These are phyloP conservation scores for Ceratobasidium theobromae DNA, from an alignment of 1,284 basidiomycete genomes.

Conservation along the genomic window DNA sequence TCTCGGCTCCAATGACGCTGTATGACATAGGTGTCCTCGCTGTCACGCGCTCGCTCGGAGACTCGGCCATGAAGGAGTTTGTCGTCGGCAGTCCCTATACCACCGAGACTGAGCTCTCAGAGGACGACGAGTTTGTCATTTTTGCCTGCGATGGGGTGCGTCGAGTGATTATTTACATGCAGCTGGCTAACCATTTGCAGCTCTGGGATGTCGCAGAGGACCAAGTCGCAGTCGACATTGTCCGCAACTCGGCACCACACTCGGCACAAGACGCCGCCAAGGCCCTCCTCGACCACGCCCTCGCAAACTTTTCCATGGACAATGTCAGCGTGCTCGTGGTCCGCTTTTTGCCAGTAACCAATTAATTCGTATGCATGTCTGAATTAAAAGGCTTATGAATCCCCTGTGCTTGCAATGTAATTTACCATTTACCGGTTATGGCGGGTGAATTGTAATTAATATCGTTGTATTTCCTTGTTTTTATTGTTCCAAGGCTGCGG, in stretches of 20 bases:
- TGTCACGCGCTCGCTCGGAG: slow-evolving; percentile 94
- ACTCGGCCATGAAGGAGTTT: slow-evolving; percentile 99
- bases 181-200: slow-evolving; percentile 48
- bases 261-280: slow-evolving; percentile 77
- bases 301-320: slow-evolving; percentile 86
- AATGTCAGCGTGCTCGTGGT: slow-evolving; percentile 84
- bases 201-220: slow-evolving; percentile 97
- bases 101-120: slow-evolving; percentile 88
- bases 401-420: no score
- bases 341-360: slow-evolving; percentile 57
- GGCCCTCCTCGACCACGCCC: slow-evolving; percentile 80
- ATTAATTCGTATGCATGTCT: no score
- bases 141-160: slow-evolving; percentile 96
- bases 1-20: background rate
- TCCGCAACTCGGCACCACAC: slow-evolving; percentile 58
- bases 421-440: no score
- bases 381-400: no score
- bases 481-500: no score
- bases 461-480: no score
- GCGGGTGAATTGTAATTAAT: no score
- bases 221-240: slow-evolving; percentile 87
- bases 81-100: slow-evolving; percentile 98
- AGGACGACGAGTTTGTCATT: slow-evolving; percentile 93
- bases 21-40: slow-evolving; percentile 70
- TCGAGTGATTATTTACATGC: slow-evolving; percentile 36